Conservation (phyloP, 1,284 basidiomycete species). For the Boletus austroedulis region DNA sequence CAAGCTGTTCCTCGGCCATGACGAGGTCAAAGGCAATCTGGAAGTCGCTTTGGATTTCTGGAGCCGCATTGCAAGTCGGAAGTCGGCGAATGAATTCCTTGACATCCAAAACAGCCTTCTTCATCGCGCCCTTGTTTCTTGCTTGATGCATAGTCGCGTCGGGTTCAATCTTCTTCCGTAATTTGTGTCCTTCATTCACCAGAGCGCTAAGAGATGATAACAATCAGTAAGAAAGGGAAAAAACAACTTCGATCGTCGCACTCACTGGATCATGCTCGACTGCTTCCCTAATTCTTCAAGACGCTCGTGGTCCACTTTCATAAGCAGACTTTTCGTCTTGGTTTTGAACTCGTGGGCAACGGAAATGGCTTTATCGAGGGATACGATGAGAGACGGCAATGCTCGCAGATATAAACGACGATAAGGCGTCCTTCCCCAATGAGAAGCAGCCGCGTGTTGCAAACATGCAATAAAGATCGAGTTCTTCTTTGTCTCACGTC, state of each 20-base stretch:
- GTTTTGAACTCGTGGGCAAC: slow-evolving; percentile 34
- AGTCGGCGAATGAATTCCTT: slow-evolving; percentile 28
- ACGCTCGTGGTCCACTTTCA: slow-evolving; percentile 29
- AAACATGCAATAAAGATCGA: slow-evolving; percentile 37
- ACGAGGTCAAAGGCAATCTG: slow-evolving; percentile 36
- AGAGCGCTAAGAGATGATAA: slow-evolving; percentile 18
- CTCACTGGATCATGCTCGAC: slow-evolving; percentile 34
- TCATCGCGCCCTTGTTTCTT: slow-evolving; percentile 22
- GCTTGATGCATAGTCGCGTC: slow-evolving; percentile 25
- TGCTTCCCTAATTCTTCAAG: slow-evolving; percentile 38
- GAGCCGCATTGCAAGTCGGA: neutral
- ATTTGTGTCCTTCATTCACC: slow-evolving; percentile 17
- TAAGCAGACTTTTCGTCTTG: slow-evolving; percentile 36
- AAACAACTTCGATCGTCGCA: neutral
- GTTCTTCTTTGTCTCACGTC: slow-evolving; percentile 26
- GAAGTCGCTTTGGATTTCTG: slow-evolving; percentile 34
- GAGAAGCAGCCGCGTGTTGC: slow-evolving; percentile 31
- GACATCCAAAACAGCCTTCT: slow-evolving; percentile 24
- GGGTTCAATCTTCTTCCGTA: slow-evolving; percentile 33
- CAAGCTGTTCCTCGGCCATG: slow-evolving; percentile 16
- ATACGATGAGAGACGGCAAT: slow-evolving; percentile 48
- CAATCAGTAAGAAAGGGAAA: neutral
- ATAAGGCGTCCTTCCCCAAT: slow-evolving; percentile 40
- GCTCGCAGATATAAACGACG: slow-evolving; percentile 48
- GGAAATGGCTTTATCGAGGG: slow-evolving; percentile 40